phyloP scores from a whole-genome alignment of 2,329 filamentous ascomycete genomes.

The Venturia asperata region DNA sequence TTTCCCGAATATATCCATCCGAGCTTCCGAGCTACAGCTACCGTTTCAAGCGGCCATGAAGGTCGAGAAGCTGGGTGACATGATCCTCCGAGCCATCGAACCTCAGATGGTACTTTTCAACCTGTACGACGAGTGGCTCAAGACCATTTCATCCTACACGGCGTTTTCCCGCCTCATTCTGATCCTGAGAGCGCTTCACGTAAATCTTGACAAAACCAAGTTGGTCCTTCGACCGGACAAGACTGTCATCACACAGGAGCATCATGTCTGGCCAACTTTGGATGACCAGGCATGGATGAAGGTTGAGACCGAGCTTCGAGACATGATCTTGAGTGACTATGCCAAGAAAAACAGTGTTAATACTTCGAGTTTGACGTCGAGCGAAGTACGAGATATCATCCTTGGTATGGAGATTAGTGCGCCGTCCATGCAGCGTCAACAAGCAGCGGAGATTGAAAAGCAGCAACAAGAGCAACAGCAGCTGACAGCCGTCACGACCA shows the following conservation, averaged over 20 bases:
- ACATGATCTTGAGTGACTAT: slow-evolving; percentile 95
- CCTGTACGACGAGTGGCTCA: slow-evolving; percentile 96
- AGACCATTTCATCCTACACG: slow-evolving; percentile 97
- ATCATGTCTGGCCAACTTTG: slow-evolving; percentile 95
- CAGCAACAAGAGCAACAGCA: slow-evolving; percentile 96
- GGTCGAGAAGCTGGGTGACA: slow-evolving; percentile 97
- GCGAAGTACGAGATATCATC: slow-evolving; percentile 96
- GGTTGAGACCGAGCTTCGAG: slow-evolving; percentile 92
- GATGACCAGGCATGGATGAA: slow-evolving; percentile 98
- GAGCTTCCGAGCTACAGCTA: slow-evolving; percentile 90
- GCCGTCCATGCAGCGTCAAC: slow-evolving; percentile 94
- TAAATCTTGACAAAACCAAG: slow-evolving; percentile 98
- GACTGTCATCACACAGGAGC: slow-evolving; percentile 95
- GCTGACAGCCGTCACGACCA: slow-evolving; percentile 92
- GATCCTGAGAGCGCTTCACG: slow-evolving; percentile 88
- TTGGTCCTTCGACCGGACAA: slow-evolving; percentile 91
- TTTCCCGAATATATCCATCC: slow-evolving; percentile 98
- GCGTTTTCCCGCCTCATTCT: slow-evolving; percentile 93
- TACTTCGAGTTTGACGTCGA: slow-evolving; percentile 89
- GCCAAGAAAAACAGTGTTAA: slow-evolving; percentile 99
- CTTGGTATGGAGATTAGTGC: slow-evolving; percentile 99
- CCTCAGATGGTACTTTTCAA: slow-evolving; percentile 99
- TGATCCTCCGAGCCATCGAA: slow-evolving; percentile 95
- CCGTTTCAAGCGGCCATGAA: slow-evolving; percentile 99
- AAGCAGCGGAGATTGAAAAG: slow-evolving; percentile 97